phyloP scores from a whole-genome alignment of 108 stramenopile genomes.

The Aureococcus anophagefferens region DNA sequence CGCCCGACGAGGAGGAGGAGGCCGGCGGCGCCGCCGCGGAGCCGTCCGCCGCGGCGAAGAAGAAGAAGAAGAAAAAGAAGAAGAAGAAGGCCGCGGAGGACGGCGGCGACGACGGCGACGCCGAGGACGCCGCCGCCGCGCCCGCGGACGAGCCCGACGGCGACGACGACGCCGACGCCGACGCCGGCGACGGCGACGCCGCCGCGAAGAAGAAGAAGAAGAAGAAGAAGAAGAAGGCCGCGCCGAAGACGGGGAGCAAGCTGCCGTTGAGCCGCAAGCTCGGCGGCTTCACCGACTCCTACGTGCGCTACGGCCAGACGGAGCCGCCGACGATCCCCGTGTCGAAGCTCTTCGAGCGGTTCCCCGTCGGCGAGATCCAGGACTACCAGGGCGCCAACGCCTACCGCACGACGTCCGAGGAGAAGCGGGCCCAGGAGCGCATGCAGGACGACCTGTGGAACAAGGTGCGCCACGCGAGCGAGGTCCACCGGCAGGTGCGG shows the following conservation, averaged over 20 bases:
- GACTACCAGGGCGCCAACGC: conserved; percentile 66
- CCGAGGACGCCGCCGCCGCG: too few relatives aligned
- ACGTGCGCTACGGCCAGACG: conserved; percentile 85
- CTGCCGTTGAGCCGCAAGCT: conserved; percentile 61
- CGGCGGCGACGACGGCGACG: too few relatives aligned
- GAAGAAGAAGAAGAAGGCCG: conserved; percentile 77
- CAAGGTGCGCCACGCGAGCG: conserved; percentile 76
- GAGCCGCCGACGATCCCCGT: conserved; percentile 88
- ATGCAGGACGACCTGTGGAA: conserved; percentile 66
- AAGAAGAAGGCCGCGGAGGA: too few relatives aligned
- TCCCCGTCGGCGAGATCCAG: conserved; percentile 83
- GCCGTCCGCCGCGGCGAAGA: too few relatives aligned
- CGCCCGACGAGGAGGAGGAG: too few relatives aligned
- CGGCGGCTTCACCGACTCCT: conserved; percentile 81
- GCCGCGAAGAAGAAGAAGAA: conserved; percentile 30
- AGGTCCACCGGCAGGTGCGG: conserved; percentile 94
- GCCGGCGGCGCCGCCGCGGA: too few relatives aligned
- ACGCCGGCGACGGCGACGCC: neutral
- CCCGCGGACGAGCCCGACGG: conserved; percentile 25
- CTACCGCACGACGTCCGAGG: conserved; percentile 69
- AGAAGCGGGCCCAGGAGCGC: conserved; percentile 70
- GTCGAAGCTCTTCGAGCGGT: conserved; percentile 46
- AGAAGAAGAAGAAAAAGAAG: too few relatives aligned
- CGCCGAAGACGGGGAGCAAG: conserved; percentile 37
- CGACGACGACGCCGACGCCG: conserved; percentile 15